A percentile compares a stretch with the other conserved stretches of the same genome.
These are phyloP conservation scores for Cystobasidiaceae sp. DNA, from an alignment of 1,284 basidiomycete genomes.

Conservation along the genomic window DNA sequence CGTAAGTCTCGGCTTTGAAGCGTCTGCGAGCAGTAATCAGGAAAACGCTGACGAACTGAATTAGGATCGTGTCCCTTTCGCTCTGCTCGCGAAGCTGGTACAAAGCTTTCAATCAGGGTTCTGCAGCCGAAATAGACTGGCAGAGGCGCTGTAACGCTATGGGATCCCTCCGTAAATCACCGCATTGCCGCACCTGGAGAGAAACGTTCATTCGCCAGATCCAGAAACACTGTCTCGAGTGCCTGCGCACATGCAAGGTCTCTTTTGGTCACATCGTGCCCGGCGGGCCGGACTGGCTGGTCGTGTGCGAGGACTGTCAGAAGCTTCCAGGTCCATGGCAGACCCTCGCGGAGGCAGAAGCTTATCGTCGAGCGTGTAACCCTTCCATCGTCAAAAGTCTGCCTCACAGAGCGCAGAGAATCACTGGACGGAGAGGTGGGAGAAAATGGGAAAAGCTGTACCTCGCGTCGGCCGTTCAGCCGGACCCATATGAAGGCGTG, in stretches of 20 bases:
- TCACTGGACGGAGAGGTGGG: too few species aligned
- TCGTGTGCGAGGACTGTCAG: constrained; percentile 6
- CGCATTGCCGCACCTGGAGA: constrained; percentile 5
- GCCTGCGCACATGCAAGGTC: neutral
- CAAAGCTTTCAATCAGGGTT: constrained; percentile 3
- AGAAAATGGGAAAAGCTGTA: too few species aligned
- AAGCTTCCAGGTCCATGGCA: neutral
- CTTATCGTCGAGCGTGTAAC: neutral
- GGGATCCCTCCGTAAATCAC: neutral
- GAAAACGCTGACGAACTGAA: too few species aligned
- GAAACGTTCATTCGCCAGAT: constrained; percentile 7
- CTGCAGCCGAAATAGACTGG: neutral
- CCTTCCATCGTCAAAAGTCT: neutral
- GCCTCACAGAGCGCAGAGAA: too few species aligned
- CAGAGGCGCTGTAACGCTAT: neutral
- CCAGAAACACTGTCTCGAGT: neutral
- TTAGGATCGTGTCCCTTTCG: neutral
- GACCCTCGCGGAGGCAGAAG: neutral
- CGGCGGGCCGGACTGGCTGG: neutral
- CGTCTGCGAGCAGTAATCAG: too few species aligned
- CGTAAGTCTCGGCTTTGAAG: too few species aligned
- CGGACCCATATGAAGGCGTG: too few species aligned
- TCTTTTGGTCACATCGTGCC: neutral
- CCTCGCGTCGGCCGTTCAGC: too few species aligned
- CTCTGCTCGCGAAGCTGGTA: constrained; percentile 6